A percentile compares a stretch with the other conserved stretches of the same genome.
phyloP scores from a whole-genome alignment of 352 stramenopile species.

The Elongisporangium anandrum region DNA sequence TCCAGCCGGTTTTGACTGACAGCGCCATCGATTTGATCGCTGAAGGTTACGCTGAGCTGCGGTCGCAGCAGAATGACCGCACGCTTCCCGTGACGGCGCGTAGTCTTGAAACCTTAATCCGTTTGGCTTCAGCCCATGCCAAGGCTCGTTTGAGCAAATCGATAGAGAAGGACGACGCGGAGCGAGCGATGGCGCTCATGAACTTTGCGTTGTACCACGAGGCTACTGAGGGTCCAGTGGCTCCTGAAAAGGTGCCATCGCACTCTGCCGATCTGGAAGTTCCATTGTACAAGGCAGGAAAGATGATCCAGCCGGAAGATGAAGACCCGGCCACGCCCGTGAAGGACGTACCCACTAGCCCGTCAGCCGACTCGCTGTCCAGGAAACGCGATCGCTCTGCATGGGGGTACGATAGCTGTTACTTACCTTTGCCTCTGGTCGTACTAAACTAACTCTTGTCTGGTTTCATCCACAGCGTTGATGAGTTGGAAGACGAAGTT shows the following conservation, averaged over 20 bases:
- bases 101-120: constrained; percentile 99
- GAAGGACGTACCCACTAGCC: constrained; percentile 18
- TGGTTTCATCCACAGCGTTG: constrained; percentile 27
- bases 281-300: constrained; percentile 7
- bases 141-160: constrained; percentile 92
- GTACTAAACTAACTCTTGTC: background rate
- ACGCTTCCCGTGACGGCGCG: constrained; percentile 96
- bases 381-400: constrained; percentile 62
- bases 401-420: constrained; percentile 47
- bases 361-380: constrained; percentile 20
- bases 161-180: constrained; percentile 79
- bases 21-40: constrained; percentile 93
- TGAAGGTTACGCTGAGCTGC: constrained; percentile 96
- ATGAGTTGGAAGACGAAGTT: constrained; percentile 63
- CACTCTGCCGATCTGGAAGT: constrained; percentile 14
- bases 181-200: constrained; percentile 94
- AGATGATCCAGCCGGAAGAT: constrained; percentile 10
- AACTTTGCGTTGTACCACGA: constrained; percentile 99
- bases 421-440: background rate
- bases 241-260: background rate
- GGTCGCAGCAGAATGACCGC: constrained; percentile 91
- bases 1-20: constrained; percentile 83
- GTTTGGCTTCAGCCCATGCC: constrained; percentile 96
- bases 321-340: constrained; percentile 6
- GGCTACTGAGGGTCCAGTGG: constrained; percentile 32